Base-by-base conservation (phyloP, 2,329 filamentous ascomycete species). In the Colletotrichum plurivorum region DNA sequence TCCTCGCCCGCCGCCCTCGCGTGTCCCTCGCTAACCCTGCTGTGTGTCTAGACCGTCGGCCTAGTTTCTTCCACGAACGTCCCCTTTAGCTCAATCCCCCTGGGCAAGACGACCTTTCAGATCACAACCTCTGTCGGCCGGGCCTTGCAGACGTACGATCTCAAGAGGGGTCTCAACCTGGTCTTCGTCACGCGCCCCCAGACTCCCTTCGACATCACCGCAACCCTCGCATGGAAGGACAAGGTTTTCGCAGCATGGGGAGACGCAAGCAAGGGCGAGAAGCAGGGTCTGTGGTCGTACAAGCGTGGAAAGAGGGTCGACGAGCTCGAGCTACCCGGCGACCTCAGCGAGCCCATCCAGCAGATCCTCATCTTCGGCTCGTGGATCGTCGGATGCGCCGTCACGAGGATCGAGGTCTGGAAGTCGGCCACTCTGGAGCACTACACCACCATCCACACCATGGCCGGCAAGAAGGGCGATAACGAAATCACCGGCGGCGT, bases 101-200 rank as follows among this genome's bases (percentile, higher is more conserved):
- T 97, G 16, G 96, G 96, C 67, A 97, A 97, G 82, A 95, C 94
- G 1, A 97, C 94, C 4, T 99, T 97, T 78, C 96, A 99, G 79
- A 94, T 99, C 80, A 98, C 96, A 41, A 99, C 96, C 36, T 98
- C 94, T 0, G 93, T 97, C 71, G 96, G 95, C 71, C 89, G 91
- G 75, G 94, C 92, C 68, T 87, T 99, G 54, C 96, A 99, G 81
- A 99, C 96, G 0, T 99, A 99, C 83, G 96, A 99, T 78, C 84
- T 99, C 71, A 94, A 93, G 79, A 90, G 92, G 75, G 95, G 95
- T 54, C 88, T 99, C 70, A 95, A 97, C 75, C 89, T 99, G 57
- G 90, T 98, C 76, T 99, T 99, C 80, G 89, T 99, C 70, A 98
- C 94, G 20, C 88, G 94, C 59, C 96, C 97, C 1, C 93, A 97